These are phyloP conservation scores for Scedosporium aurantiacum DNA, from an alignment of 2,329 filamentous ascomycete species.

Conservation along the genomic window DNA sequence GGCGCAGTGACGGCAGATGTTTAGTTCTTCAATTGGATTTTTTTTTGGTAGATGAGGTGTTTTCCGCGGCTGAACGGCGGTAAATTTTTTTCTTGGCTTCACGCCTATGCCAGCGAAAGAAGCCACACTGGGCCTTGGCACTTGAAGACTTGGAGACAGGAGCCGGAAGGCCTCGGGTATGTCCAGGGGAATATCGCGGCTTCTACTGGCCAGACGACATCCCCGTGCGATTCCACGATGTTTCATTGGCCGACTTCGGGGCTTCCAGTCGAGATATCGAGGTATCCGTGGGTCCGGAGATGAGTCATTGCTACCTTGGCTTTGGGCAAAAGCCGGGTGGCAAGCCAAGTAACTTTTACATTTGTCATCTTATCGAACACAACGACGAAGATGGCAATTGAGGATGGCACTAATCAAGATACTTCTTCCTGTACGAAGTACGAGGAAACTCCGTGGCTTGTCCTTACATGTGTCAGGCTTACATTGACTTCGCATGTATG, in stretches of 20 bases:
- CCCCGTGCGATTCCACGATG: background rate
- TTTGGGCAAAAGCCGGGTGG: background rate
- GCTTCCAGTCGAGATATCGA: background rate
- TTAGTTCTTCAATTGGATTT: background rate
- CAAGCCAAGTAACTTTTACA: background rate
- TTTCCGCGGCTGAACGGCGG: conserved; percentile 1
- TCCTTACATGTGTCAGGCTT: background rate
- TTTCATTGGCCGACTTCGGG: background rate
- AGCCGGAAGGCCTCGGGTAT: background rate
- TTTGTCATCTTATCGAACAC: background rate
- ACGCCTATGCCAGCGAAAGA: background rate
- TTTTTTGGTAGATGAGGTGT: background rate
- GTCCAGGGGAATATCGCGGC: background rate
- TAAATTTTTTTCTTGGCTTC: background rate
- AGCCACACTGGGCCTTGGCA: background rate
- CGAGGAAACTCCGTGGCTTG: background rate
- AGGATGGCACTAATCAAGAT: background rate
- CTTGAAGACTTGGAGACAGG: background rate
- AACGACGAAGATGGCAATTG: background rate
- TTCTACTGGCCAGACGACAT: background rate
- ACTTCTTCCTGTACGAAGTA: background rate
- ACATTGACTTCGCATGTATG: background rate
- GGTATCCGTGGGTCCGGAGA: background rate
- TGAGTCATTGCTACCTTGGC: background rate
- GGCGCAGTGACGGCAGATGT: background rate